phyloP scores from a whole-genome alignment of 176 grass and related monocot species.

The Avena eriantha region DNA sequence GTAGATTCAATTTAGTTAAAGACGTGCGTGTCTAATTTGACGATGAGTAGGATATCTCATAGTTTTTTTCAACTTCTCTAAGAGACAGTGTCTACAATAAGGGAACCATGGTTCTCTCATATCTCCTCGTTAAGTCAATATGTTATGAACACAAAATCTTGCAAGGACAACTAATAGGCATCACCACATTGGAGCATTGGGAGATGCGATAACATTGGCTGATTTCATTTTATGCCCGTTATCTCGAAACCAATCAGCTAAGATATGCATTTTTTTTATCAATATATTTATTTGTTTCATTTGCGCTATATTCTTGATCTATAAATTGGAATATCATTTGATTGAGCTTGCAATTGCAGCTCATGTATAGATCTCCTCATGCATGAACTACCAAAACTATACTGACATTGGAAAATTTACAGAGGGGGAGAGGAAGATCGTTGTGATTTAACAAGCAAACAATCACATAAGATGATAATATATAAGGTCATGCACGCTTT shows the following conservation, averaged over 20 bases:
- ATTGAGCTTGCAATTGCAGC: background rate
- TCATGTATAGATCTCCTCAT: background rate
- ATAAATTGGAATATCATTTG: background rate
- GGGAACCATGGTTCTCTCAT: background rate
- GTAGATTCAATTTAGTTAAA: background rate
- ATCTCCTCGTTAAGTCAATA: background rate
- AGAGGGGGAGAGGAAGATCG: background rate
- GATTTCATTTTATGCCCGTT: background rate
- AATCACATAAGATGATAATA: background rate
- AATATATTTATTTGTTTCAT: background rate
- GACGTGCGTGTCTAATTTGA: background rate
- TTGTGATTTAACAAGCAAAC: slow-evolving; percentile 6
- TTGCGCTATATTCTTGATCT: too few species aligned
- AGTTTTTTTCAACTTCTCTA: background rate
- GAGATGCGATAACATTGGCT: background rate
- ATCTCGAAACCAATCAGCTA: background rate
- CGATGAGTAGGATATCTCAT: background rate
- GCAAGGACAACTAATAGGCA: background rate
- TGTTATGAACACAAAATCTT: background rate
- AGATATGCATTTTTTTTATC: background rate
- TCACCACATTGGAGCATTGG: background rate
- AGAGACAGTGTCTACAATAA: background rate
- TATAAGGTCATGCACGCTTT: background rate
- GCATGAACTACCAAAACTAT: slow-evolving; percentile 14
- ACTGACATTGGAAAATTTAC: background rate